Base-by-base conservation (phyloP, 106 monocot genomes). In the Dioscorea dumetorum region DNA sequence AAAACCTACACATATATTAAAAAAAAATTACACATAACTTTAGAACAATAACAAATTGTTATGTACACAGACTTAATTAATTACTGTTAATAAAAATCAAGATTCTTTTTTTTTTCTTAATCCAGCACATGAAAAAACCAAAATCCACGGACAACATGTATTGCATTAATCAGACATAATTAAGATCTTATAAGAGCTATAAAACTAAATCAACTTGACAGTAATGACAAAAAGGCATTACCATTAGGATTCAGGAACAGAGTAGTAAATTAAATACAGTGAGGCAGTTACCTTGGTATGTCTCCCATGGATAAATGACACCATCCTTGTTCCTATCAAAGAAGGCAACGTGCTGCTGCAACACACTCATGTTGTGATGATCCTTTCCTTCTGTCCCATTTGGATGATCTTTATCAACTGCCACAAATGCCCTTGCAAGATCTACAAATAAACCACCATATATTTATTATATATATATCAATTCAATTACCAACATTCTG, bases 301-400 rank as follows among this genome's bases (percentile, higher is more conserved):
- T 84, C 71, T 84, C 84, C 84, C 77, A 77, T 12, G 84, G 84
- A 61, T 84, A 77, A 23, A 84, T 68, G 23, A 77, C 69, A 6
- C 85, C 81, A 54, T 86, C 78, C 19, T 70, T 69, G 64, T 86
- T 82, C 50, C 76, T 71, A 56, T 82, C 82, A 35, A 86, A 86
- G 79, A 86, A 86, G 12, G 82, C 72, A 0, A 56, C 86, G 58
- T 86, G 86, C 61, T 86, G 82, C 76, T 82, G 86, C 12, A 86
- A 72, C 48, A 82, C 82, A 19, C 73, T 82, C 86, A 82, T 70
- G 41, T 72, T 63, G 12, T 63, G 73, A 53, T 62, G 67, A 5
- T 76, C 72, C 33, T 33, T 63, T 15, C 82, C 76, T 19, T 64
- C 70, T 4, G 80, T 80, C 14, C 80, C 80, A 18, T 62, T 51